Evolutionary conservation across 139 green algal species (phyloP).

Genomic region (Volvox africanus): DNA sequence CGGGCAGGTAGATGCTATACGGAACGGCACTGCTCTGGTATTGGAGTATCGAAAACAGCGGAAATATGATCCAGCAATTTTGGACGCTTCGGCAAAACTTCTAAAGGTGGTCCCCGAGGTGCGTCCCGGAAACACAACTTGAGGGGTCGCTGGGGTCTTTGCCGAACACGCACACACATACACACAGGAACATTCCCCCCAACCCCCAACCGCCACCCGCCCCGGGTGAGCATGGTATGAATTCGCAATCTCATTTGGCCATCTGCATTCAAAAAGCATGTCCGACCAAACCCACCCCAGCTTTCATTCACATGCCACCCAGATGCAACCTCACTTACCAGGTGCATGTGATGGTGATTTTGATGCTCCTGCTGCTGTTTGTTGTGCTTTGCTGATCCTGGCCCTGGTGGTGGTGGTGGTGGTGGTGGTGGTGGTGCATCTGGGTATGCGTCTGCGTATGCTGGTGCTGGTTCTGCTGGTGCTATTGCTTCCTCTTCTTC

Average conservation of each 20-base stretch:
- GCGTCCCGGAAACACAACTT: background rate
- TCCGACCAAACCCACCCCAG: background rate
- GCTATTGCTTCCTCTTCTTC: background rate
- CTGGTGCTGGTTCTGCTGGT: background rate
- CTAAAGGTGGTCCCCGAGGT: constrained; percentile 77
- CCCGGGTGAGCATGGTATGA: too few relatives aligned
- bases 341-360: too few relatives aligned
- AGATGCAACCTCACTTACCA: too few relatives aligned
- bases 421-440: background rate
- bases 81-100: constrained; percentile 67
- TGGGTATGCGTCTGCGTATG: background rate
- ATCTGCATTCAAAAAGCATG: background rate
- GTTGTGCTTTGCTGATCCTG: too few relatives aligned
- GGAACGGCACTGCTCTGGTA: constrained; percentile 62
- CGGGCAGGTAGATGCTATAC: constrained; percentile 68
- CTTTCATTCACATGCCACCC: background rate
- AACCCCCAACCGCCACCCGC: background rate
- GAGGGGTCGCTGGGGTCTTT: too few relatives aligned
- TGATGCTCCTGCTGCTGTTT: too few relatives aligned
- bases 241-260: too few relatives aligned
- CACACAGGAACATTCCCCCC: background rate
- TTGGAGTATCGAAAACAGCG: constrained; percentile 57
- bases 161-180: too few relatives aligned
- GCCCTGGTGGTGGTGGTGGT: too few relatives aligned
- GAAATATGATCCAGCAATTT: constrained; percentile 59